A percentile compares a stretch with the other conserved stretches of the same genome.
phyloP scores from a whole-genome alignment of 2,329 filamentous ascomycete species.

The Rhinocladiella mackenziei region DNA sequence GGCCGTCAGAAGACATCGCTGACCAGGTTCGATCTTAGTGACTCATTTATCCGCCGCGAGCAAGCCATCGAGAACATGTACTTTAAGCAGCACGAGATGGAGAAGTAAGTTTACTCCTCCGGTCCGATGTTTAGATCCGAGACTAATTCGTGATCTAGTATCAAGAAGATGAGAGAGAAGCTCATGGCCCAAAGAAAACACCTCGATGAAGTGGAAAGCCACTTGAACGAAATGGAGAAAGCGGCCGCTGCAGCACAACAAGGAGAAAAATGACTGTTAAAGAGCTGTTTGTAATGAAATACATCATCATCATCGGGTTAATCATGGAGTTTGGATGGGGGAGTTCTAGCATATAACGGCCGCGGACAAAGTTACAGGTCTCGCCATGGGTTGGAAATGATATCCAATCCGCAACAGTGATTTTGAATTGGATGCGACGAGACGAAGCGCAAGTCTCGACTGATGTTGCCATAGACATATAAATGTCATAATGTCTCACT shows the following conservation, averaged over 20 bases:
- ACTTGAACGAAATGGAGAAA: conserved; percentile 25
- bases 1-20: not conserved
- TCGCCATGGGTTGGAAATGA: too few relatives aligned
- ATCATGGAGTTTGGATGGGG: not conserved
- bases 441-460: too few relatives aligned
- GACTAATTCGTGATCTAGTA: conserved; percentile 11
- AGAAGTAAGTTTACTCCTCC: too few relatives aligned
- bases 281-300: conserved; percentile 12
- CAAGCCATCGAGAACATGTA: conserved; percentile 26
- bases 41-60: conserved; percentile 24
- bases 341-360: not conserved
- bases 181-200: conserved; percentile 21
- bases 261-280: conserved; percentile 8
- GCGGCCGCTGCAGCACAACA: conserved; percentile 10
- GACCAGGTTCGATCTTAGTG: conserved; percentile 7
- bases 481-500: too few relatives aligned
- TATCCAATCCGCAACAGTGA: too few relatives aligned
- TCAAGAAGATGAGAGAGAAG: conserved; percentile 24
- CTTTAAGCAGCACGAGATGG: conserved; percentile 25
- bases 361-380: too few relatives aligned
- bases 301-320: not conserved
- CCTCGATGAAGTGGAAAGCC: conserved; percentile 23
- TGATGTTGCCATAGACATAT: too few relatives aligned
- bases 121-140: too few relatives aligned
- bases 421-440: too few relatives aligned